Evolutionary conservation across 257 asterid genomes (phyloP).

Genomic region (Craterostigma plantagineum): DNA sequence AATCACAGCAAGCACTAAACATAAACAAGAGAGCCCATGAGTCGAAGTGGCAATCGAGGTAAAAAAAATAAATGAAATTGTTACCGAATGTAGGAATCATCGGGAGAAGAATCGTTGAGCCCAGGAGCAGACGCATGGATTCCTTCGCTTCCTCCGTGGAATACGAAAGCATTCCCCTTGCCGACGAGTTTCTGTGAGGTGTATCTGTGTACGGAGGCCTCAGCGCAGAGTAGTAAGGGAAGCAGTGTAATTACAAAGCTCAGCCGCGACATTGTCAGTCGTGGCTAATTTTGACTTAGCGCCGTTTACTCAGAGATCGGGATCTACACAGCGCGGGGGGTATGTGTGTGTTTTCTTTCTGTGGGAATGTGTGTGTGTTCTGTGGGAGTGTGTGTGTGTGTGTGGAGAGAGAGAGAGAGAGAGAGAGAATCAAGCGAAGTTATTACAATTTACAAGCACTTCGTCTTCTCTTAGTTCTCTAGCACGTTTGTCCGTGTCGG

Average conservation of each 20-base stretch:
- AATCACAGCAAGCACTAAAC: background rate
- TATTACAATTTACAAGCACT: no score
- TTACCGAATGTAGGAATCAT: slow-evolving; percentile 47
- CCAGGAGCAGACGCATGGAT: slow-evolving; percentile 34
- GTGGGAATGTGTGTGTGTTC: no score
- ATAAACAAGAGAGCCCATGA: background rate
- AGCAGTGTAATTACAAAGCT: slow-evolving; percentile 5
- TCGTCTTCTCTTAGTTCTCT: no score
- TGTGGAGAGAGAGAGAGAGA: no score
- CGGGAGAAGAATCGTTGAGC: slow-evolving; percentile 21
- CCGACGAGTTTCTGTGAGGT: slow-evolving; percentile 22
- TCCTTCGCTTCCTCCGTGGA: slow-evolving; percentile 69
- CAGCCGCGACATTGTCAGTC: slow-evolving; percentile 8
- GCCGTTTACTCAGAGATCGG: no score
- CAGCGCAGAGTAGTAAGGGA: slow-evolving; percentile 2
- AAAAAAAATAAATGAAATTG: background rate
- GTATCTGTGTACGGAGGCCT: slow-evolving; percentile 51
- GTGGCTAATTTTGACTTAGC: no score
- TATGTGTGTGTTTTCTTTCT: no score
- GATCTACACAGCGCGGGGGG: no score
- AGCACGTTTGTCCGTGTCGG: no score
- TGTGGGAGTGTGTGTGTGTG: no score
- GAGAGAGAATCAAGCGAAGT: no score
- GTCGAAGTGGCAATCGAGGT: slow-evolving; percentile 1
- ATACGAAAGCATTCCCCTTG: slow-evolving; percentile 56